Conservation (phyloP, 2,329 filamentous ascomycete species). For the Neopestalotiopsis rosae region DNA sequence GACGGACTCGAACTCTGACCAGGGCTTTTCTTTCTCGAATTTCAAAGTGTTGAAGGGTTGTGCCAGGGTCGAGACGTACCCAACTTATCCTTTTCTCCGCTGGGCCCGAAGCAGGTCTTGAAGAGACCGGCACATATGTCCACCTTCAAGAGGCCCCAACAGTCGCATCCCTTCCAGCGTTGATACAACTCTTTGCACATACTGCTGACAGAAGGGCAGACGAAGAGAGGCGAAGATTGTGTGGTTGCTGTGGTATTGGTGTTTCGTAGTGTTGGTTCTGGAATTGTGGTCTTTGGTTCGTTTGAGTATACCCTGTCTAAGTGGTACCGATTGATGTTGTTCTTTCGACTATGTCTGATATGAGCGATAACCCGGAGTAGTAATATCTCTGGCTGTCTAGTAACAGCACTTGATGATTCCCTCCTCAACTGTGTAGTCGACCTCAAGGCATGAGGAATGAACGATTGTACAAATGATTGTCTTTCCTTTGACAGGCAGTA, state of each 20-base stretch:
- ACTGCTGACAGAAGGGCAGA: background rate
- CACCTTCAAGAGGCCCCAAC: slow-evolving; percentile 38
- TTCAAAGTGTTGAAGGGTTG: too few relatives aligned
- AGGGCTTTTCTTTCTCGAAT: too few relatives aligned
- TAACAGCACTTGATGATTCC: slow-evolving; percentile 34
- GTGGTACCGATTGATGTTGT: background rate
- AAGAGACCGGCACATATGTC: slow-evolving; percentile 37
- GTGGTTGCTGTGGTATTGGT: background rate
- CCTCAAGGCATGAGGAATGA: background rate
- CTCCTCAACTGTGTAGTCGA: background rate
- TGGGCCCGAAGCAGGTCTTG: slow-evolving; percentile 37
- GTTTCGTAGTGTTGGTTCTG: slow-evolving; percentile 14
- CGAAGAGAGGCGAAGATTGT: background rate
- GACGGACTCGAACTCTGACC: too few relatives aligned
- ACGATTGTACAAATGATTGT: background rate
- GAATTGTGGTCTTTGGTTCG: background rate
- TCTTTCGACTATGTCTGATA: background rate
- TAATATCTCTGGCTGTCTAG: slow-evolving; percentile 34
- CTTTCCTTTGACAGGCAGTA: background rate
- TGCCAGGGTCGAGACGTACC: slow-evolving; percentile 1
- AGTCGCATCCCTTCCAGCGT: slow-evolving; percentile 37
- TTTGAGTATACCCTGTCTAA: too few relatives aligned
- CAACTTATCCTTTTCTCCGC: slow-evolving; percentile 38
- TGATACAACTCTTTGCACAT: slow-evolving; percentile 42
- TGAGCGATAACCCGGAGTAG: background rate